Base-by-base conservation (phyloP, 2,329 filamentous ascomycete species). In the Penicillium oxalicum region DNA sequence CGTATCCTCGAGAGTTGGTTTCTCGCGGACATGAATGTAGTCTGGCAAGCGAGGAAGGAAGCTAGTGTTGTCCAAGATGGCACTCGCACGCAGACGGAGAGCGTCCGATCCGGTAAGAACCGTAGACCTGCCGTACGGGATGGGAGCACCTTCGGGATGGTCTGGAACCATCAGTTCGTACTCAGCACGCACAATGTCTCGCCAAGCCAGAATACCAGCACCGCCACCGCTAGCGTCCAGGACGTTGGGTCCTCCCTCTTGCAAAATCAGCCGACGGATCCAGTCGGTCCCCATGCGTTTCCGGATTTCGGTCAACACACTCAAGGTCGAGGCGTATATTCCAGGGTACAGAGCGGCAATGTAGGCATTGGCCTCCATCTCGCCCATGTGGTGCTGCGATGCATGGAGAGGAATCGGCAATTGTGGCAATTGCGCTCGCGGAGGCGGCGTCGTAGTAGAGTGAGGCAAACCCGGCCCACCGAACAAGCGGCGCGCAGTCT, bases 1-100 rank as follows among this genome's bases (percentile, higher is more conserved):
- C 18, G 78, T 75, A 18, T 80, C 79, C 48, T 88, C 80, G 4
- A 88, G 65, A 33, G 79, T 74, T 4, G 72, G 77, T 49, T 74
- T 73, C 13, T 80, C 77, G 8, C 78, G 75, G 42, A 80, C 80
- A 49, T 83, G 84, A 26, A 89, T 70, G 55, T 91, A 90, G 61
- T 97, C 89, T 0, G 93, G 93, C n/a, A 97, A 73, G 4, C 91
- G 83, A 6, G 91, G 91, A 6, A 98, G 77, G 63, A 98, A 96
- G 0, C 87, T 94, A 0, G 93, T 97, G 65, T 96, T 86, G 34
- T 94, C 79, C 9, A 98, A 74, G 54, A 97, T 80, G 13, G 75
- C 76, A 56, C 89, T 88, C 25, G 89, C 77, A 29, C 90, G 85
- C 48, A 87, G 77, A 13, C 90, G 82, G 27, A 98, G 74, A 2